Percentiles rank a stretch among this genome's conserved stretches.
These are phyloP conservation scores for Betula pendula DNA, from an alignment of 306 rosid genomes.

Conservation along the genomic window DNA sequence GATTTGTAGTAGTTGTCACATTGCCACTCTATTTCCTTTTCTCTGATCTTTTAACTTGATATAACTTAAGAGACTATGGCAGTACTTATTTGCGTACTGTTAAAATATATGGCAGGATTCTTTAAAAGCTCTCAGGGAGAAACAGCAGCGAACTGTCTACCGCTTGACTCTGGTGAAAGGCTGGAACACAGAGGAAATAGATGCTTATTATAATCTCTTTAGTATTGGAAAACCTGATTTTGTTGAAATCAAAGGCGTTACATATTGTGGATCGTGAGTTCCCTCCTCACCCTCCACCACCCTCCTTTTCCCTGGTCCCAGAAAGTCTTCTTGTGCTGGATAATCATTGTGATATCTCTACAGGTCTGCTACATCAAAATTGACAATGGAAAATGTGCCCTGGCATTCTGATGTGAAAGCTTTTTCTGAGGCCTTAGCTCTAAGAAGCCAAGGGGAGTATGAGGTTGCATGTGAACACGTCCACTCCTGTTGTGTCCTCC, in stretches of 20 bases:
- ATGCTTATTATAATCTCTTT: constrained; percentile 83
- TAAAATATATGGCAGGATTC: constrained; percentile 66
- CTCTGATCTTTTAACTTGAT: constrained; percentile 12
- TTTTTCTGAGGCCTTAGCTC: constrained; percentile 83
- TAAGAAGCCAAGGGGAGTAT: constrained; percentile 77
- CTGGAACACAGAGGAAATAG: constrained; percentile 89
- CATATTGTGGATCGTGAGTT: constrained; percentile 97
- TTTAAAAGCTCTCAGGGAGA: constrained; percentile 71
- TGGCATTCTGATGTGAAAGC: constrained; percentile 96
- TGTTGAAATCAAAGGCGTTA: constrained; percentile 96
- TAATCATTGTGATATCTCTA: constrained; percentile 28
- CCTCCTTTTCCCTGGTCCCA: constrained; percentile 5
- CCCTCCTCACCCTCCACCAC: neutral
- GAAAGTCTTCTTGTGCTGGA: constrained; percentile 20
- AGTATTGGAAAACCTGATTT: constrained; percentile 87
- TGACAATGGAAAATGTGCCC: constrained; percentile 99
- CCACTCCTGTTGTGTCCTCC: constrained; percentile 94
- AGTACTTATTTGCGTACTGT: constrained; percentile 21
- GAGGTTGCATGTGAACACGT: constrained; percentile 96
- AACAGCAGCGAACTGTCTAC: constrained; percentile 96
- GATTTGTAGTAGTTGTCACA: neutral
- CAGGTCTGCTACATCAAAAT: constrained; percentile 89
- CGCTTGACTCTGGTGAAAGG: constrained; percentile 95
- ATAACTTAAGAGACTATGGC: constrained; percentile 12
- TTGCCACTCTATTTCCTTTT: constrained; percentile 6